Evolutionary conservation across 768 basidiomycete species (phyloP), one percentile per base, ranked within the genome.

Genomic region (Termitomyces sp.): DNA sequence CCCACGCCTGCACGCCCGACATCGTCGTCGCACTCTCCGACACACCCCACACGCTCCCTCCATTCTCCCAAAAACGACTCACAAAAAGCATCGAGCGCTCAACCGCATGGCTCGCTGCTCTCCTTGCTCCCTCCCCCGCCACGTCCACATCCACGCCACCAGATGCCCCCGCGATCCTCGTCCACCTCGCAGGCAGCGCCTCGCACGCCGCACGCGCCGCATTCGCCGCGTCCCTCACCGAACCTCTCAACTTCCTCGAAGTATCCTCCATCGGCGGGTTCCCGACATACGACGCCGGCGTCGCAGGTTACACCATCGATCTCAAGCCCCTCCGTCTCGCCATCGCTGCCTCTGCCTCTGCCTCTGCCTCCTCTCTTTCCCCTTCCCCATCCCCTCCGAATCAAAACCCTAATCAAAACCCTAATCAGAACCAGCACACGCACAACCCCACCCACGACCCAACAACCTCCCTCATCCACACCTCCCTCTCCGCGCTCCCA

Each of bases 21-120:
- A 60, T 93, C 15, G 83, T 90, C 13, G 78, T 91, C 53, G 86
- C 91, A 0, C 78, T 94, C 16, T 79, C 84, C 1, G 92, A 94
- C 60, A 85, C 78, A 0, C 89, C 91, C 0, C 85, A 83, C 68
- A 88, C 88, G 0, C 63, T 75, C 3, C 81, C 84, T 0, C 84
- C 89, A 0, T 81, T 85, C 62, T 92, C 91, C 4, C 92, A 94
- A 68, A 93, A 90, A 65, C 84, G 92, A 3, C 72, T 87, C 6
- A 86, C 83, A 28, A 94, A 92, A 69, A 87, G 87, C 67, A 81
- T 92, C 55, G 88, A 92, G 48, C 81, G 92, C 32, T 86, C 86
- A 3, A 68, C 76, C 0, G 72, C 79, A 0, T 94, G 92, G 92
- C 73, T 93, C 0, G 72, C 79, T 0, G 75, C 81, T 38, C 62